A percentile compares a stretch with the other conserved stretches of the same genome.
phyloP scores from a whole-genome alignment of 1,284 basidiomycete genomes.

The Rhodotorula sp. region DNA sequence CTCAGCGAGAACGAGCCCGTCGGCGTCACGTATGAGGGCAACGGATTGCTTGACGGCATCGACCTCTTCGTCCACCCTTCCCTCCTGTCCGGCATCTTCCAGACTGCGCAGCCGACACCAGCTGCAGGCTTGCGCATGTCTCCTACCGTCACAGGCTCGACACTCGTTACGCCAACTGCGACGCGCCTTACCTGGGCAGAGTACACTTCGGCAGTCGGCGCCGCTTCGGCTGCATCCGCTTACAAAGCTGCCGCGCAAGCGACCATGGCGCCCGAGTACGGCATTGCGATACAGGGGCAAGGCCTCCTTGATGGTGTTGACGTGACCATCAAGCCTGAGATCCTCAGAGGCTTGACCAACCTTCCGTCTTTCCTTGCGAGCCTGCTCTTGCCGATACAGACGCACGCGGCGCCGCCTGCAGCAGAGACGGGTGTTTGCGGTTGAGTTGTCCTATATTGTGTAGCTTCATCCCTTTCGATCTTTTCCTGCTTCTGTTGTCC shows the following conservation, averaged over 20 bases:
- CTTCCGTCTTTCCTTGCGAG: background rate
- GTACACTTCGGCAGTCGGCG: no score
- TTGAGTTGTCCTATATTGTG: no score
- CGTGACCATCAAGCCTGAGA: background rate
- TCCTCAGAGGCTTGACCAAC: background rate
- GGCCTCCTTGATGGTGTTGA: background rate
- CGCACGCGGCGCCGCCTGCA: background rate
- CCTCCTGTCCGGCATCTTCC: constrained; percentile 6
- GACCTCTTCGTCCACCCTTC: background rate
- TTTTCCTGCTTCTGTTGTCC: no score
- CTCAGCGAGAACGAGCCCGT: background rate
- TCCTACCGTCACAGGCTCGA: background rate
- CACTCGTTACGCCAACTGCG: background rate
- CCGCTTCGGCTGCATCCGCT: background rate
- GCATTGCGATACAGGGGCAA: background rate
- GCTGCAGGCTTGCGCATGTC: background rate
- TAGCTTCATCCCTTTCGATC: no score
- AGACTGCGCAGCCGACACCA: background rate
- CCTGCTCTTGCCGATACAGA: background rate
- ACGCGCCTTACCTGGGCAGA: no score
- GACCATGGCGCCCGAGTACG: background rate
- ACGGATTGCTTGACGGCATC: background rate
- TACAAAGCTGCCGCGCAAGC: background rate
- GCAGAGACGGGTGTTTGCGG: background rate
- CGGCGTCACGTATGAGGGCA: background rate